Evolutionary conservation across 139 green algal genomes (phyloP).

Genomic region (Chlamydomonas sp.): DNA sequence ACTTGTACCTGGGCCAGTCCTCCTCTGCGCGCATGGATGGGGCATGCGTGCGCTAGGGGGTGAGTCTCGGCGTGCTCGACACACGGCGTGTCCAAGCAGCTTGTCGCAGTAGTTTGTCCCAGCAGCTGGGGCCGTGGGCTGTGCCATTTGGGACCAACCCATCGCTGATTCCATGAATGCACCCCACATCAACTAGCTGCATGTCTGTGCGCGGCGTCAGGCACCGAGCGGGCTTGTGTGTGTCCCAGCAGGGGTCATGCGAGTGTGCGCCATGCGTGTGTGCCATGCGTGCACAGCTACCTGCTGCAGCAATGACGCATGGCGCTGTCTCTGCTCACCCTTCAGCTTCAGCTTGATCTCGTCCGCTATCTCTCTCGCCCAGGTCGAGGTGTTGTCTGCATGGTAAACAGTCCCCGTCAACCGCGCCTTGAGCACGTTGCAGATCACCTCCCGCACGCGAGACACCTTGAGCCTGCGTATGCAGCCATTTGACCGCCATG

Average conservation of each 20-base stretch:
- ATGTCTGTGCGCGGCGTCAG: too few relatives aligned
- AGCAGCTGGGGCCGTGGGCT: too few relatives aligned
- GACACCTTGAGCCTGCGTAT: conserved; percentile 56
- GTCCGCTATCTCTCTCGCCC: conserved; percentile 67
- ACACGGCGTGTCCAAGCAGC: too few relatives aligned
- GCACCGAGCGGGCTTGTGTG: too few relatives aligned
- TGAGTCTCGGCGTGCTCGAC: too few relatives aligned
- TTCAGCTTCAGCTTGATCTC: conserved; percentile 74
- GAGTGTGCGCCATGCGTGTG: too few relatives aligned
- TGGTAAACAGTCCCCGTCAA: conserved; percentile 56
- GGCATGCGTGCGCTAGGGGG: too few relatives aligned
- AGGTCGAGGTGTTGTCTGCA: conserved; percentile 62
- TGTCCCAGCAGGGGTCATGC: too few relatives aligned
- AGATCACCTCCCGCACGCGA: conserved; percentile 52
- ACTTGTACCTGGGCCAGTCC: conserved; percentile 69
- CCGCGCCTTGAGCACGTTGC: conserved; percentile 43
- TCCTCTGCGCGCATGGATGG: conserved; percentile 41
- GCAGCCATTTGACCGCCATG: too few relatives aligned
- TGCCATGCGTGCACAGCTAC: too few relatives aligned
- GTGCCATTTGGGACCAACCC: too few relatives aligned
- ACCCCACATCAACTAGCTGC: not conserved
- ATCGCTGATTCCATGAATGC: not conserved
- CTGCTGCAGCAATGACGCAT: not conserved
- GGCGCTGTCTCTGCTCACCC: conserved; percentile 26
- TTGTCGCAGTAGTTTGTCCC: too few relatives aligned